Evolutionary conservation across 176 grass and related monocot genomes (phyloP).

Genomic region (Ananas comosus): DNA sequence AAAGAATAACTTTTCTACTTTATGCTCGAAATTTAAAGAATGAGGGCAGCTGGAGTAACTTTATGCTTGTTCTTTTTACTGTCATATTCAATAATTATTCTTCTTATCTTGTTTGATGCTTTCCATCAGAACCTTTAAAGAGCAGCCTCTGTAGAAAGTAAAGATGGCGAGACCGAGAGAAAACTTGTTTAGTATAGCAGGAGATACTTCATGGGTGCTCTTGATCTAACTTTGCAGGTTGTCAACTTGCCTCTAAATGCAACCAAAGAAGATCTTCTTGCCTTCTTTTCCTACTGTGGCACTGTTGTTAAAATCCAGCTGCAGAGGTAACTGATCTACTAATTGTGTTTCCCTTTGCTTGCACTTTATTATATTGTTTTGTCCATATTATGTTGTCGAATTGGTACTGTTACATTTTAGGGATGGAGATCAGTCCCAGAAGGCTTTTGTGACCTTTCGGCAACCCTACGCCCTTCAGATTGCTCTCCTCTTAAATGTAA

Average conservation of each 20-base stretch:
- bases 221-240: constrained; percentile 28
- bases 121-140: constrained; percentile 15
- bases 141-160: not conserved
- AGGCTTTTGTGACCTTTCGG: constrained; percentile 18
- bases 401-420: not conserved
- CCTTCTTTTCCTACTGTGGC: constrained; percentile 32
- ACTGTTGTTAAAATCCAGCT: constrained; percentile 20
- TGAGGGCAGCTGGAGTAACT: no score
- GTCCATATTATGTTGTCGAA: not conserved
- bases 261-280: constrained; percentile 23
- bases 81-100: no score
- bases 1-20: no score
- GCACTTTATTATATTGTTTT: not conserved
- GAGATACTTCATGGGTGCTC: constrained; percentile 7
- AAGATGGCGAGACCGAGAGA: not conserved
- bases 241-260: constrained; percentile 25
- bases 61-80: no score
- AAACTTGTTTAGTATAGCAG: not conserved
- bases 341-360: not conserved
- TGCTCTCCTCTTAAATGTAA: constrained; percentile 33
- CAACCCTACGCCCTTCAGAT: constrained; percentile 31
- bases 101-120: not conserved
- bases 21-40: no score
- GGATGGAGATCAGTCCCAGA: constrained; percentile 13
- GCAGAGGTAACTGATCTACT: constrained; percentile 14